Evolutionary conservation across 176 grass and related monocot genomes (phyloP).

Genomic region (Miscanthus lutarioriparius): DNA sequence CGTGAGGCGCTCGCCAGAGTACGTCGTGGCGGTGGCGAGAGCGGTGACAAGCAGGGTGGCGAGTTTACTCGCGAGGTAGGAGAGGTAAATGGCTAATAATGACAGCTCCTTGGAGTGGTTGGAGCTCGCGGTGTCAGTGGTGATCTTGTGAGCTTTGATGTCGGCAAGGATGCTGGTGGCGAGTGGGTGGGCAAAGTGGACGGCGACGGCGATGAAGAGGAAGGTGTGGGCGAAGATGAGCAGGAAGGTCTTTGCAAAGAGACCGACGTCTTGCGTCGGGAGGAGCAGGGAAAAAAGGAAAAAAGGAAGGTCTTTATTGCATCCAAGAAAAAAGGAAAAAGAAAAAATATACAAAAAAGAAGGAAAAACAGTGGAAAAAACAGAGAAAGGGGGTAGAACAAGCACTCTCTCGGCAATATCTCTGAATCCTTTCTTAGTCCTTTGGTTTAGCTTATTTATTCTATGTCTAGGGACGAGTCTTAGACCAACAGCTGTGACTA

Average conservation of each 20-base stretch:
- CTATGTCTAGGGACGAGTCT: too few relatives aligned
- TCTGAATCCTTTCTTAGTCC: too few relatives aligned
- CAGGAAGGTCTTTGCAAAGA: constrained; percentile 3
- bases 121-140: not conserved
- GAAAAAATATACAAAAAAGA: too few relatives aligned
- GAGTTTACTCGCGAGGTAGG: constrained; percentile 27
- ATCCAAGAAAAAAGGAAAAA: too few relatives aligned
- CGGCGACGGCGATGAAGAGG: not conserved
- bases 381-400: too few relatives aligned
- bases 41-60: constrained; percentile 2
- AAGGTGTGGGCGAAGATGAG: constrained; percentile 35
- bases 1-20: not conserved
- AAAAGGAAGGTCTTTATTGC: too few relatives aligned
- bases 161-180: not conserved
- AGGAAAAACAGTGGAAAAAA: too few relatives aligned
- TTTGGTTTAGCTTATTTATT: too few relatives aligned
- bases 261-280: not conserved
- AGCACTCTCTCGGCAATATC: too few relatives aligned
- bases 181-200: not conserved
- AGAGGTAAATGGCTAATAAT: constrained; percentile 3
- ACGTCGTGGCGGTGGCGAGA: not conserved
- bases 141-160: not conserved
- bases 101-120: not conserved
- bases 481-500: too few relatives aligned
- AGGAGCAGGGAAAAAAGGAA: not conserved